phyloP scores from a whole-genome alignment of 371 early-diverging fungal species.

The Choanephora cucurbitarum region DNA sequence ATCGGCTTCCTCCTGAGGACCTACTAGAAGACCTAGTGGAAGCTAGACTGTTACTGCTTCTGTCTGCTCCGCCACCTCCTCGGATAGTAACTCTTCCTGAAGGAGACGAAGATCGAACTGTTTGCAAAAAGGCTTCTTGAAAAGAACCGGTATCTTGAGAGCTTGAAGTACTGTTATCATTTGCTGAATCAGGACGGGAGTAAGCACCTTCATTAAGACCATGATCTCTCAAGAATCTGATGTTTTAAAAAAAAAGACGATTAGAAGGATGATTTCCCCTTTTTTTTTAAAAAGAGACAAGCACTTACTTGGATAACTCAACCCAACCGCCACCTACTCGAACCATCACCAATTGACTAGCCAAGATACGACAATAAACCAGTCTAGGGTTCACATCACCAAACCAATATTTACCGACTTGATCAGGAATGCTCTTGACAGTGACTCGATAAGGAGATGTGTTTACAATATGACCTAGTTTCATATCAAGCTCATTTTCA shows the following conservation, averaged over 20 bases:
- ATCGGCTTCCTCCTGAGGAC: constrained; percentile 32
- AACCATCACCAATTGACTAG: constrained; percentile 74
- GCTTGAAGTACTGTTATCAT: neutral
- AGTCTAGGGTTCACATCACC: constrained; percentile 61
- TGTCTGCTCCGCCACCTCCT: constrained; percentile 29
- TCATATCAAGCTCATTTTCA: constrained; percentile 29
- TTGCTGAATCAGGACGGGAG: constrained; percentile 11
- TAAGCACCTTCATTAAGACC: constrained; percentile 26
- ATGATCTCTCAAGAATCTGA: constrained; percentile 21
- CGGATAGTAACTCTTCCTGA: constrained; percentile 43
- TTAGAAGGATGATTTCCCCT: too few species aligned
- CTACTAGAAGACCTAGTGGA: constrained; percentile 38
- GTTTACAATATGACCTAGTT: constrained; percentile 60
- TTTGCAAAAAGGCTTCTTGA: constrained; percentile 26
- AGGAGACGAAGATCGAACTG: constrained; percentile 36
- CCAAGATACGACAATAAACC: constrained; percentile 58
- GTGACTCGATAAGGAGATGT: constrained; percentile 28
- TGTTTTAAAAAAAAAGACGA: too few species aligned
- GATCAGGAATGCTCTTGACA: constrained; percentile 40
- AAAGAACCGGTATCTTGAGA: constrained; percentile 14
- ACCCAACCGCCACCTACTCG: constrained; percentile 84
- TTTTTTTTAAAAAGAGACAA: neutral
- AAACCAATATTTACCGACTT: constrained; percentile 69
- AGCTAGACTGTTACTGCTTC: constrained; percentile 23
- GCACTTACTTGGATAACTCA: constrained; percentile 57